These are phyloP conservation scores for Marasmius tenuissimus DNA, from an alignment of 1,284 basidiomycete genomes.

Conservation along the genomic window DNA sequence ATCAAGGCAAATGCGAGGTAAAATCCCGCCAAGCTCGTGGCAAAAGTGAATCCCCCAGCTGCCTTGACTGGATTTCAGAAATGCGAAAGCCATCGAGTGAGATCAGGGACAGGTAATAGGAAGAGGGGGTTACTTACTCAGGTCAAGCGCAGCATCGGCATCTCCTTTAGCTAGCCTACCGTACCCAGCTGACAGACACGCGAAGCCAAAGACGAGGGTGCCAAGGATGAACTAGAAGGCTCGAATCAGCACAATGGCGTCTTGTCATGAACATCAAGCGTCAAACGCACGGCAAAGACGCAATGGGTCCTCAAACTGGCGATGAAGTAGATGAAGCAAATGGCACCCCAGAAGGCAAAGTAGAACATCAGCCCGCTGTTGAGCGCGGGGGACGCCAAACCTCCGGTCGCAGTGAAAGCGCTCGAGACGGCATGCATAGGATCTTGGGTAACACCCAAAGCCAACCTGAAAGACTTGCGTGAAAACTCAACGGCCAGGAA, in stretches of 20 bases:
- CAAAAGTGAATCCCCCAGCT: conserved; percentile 19
- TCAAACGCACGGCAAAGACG: conserved; percentile 15
- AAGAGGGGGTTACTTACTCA: conserved; percentile 8
- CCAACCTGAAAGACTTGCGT: conserved; percentile 11
- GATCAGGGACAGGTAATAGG: not conserved
- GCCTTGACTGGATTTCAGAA: conserved; percentile 17
- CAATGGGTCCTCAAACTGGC: conserved; percentile 17
- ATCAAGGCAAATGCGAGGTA: conserved; percentile 17
- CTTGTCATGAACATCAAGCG: too few species aligned
- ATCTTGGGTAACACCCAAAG: conserved; percentile 16
- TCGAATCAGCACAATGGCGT: not conserved
- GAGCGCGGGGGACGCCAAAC: conserved; percentile 10
- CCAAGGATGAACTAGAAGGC: conserved; percentile 16
- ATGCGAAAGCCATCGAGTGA: not conserved
- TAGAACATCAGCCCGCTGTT: conserved; percentile 21
- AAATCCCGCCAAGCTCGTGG: conserved; percentile 11
- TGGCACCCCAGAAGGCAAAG: conserved; percentile 18
- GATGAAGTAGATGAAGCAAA: conserved; percentile 14
- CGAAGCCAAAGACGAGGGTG: conserved; percentile 13
- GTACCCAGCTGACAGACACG: conserved; percentile 15
- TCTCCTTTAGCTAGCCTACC: conserved; percentile 15
- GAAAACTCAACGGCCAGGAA: not conserved
- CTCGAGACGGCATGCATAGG: conserved; percentile 16
- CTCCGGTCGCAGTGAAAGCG: conserved; percentile 9
- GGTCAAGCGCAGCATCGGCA: not conserved